These are phyloP conservation scores for Moricandia arvensis DNA, from an alignment of 345 rosid species.

Conservation along the genomic window DNA sequence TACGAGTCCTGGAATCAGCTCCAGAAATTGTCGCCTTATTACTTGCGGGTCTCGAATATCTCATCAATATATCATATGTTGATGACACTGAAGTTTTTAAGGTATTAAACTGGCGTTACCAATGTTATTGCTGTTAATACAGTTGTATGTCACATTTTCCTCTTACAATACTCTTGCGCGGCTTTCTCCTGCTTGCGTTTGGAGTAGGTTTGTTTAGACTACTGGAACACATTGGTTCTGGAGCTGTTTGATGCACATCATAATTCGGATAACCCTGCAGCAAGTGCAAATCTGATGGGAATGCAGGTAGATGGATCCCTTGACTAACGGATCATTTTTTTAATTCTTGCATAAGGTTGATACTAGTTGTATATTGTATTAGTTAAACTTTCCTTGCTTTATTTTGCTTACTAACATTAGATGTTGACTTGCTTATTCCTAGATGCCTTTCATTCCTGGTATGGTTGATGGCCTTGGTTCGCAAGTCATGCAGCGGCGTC, in stretches of 20 bases:
- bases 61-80: constrained; percentile 84
- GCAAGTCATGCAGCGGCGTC: constrained; percentile 78
- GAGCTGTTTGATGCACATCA: constrained; percentile 87
- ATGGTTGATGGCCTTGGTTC: neutral
- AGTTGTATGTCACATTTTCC: neutral
- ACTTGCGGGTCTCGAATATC: constrained; percentile 85
- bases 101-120: constrained; percentile 45
- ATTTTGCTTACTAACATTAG: constrained; percentile 20
- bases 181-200: neutral
- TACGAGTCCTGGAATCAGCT: constrained; percentile 69
- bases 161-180: neutral
- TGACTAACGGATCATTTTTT: constrained; percentile 1
- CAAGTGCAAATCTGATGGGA: constrained; percentile 69
- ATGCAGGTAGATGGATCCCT: constrained; percentile 56
- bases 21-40: constrained; percentile 65
- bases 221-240: constrained; percentile 90
- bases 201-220: constrained; percentile 94
- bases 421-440: constrained; percentile 26
- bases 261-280: constrained; percentile 80
- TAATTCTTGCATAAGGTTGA: neutral
- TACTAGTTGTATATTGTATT: constrained; percentile 2
- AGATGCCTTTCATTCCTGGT: constrained; percentile 52
- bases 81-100: constrained; percentile 99
- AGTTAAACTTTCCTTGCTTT: constrained; percentile 15
- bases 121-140: neutral